Base-by-base conservation (phyloP, 2,329 filamentous ascomycete species). In the Sporothrix variecibatus region DNA sequence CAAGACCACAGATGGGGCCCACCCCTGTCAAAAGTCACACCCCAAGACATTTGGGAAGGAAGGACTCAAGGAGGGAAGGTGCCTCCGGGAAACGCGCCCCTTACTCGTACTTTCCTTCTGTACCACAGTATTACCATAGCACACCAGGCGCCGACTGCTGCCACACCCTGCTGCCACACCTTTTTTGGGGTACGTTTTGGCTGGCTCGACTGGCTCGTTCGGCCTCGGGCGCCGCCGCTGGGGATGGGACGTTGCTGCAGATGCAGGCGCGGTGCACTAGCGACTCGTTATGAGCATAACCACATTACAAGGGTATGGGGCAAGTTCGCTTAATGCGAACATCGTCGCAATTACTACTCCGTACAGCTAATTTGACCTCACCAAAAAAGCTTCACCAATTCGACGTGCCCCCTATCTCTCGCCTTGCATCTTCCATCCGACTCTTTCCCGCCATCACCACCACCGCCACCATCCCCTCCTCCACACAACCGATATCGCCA, bases 381-480 rank as follows among this genome's bases (percentile, higher is more conserved):
- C 67, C 67, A 70, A 56, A 58, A 69, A 71, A 46, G 68, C 68
- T 60, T 43, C 68, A 71, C 65, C 72, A 60, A n/a, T 53, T 73
- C 65, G 60, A 67, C 28, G 15, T 38, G 49, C 38, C 56, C 20
- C 51, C 17, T 38, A 70, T 73, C 56, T 73, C 56, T 49, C 56
- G 56, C 20, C 58, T 15, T 40, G 38, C 40, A 43, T 62, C 65
- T 43, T 67, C 46, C 65, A 62, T 38, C 49, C 20, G 43, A 20
- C 15, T 20, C 15, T 11, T 28, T 28, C 38, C 60, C 31, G 40
- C 26, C 34, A 38, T 38, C 40, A 40, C 8, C 17, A 20, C 15
- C 51, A 38, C 34, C 46, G 15, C 20, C 31, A 20, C 65, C 26
- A 15, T 70, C n/a, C 17, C 15, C 6, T 17, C 17, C n/a, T 17